A percentile compares a stretch with the other conserved stretches of the same genome.
Conservation (phyloP, 371 early-diverging fungal species). For the Aphelidium insulamus region DNA sequence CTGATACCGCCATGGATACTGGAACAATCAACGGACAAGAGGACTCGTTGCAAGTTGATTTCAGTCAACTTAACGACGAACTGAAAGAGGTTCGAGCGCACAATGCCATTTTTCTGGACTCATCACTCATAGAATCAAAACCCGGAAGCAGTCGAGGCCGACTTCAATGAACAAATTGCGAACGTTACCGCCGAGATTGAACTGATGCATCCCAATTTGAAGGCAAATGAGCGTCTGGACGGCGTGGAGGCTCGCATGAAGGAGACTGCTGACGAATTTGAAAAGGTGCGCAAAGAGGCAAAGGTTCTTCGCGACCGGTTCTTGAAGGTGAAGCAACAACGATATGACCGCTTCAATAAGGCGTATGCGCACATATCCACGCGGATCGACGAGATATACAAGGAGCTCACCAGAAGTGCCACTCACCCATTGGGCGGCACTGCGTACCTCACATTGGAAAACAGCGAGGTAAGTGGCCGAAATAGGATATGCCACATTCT, state of each 20-base stretch:
- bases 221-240: conserved; percentile 59
- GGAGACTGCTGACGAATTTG: conserved; percentile 59
- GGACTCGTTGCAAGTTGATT: too few relatives aligned
- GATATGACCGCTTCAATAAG: conserved; percentile 54
- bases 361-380: conserved; percentile 81
- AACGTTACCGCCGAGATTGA: conserved; percentile 48
- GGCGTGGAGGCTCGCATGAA: conserved; percentile 51
- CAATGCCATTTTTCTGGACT: too few relatives aligned
- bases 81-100: not conserved
- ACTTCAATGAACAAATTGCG: conserved; percentile 42
- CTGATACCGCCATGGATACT: too few relatives aligned
- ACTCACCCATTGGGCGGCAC: conserved; percentile 78
- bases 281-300: conserved; percentile 44
- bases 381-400: conserved; percentile 83
- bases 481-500: not conserved
- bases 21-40: too few relatives aligned
- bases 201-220: conserved; percentile 66
- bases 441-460: conserved; percentile 84
- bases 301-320: conserved; percentile 59
- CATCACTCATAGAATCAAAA: too few relatives aligned
- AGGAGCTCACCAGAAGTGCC: conserved; percentile 56
- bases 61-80: not conserved
- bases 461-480: conserved; percentile 27
- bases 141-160: too few relatives aligned
- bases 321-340: conserved; percentile 49